Conservation (phyloP, 768 basidiomycete species). For the Suillus subluteus region DNA sequence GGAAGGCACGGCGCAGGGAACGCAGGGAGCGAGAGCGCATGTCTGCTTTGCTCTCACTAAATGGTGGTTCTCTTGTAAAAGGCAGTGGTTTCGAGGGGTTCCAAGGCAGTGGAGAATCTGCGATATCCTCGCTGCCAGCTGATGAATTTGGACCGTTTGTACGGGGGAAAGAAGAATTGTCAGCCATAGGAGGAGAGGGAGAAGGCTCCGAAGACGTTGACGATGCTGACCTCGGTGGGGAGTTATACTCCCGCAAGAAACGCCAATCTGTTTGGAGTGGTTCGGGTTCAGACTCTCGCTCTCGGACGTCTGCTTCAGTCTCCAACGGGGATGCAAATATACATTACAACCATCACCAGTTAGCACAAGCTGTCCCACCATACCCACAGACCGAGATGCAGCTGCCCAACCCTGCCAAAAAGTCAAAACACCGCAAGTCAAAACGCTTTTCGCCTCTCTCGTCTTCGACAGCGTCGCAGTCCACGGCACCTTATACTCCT, state of each 20-base stretch:
- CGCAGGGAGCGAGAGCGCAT: conserved; percentile 47
- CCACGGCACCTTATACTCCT: conserved; percentile 48
- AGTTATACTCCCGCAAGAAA: conserved; percentile 49
- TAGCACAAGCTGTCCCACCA: conserved; percentile 27
- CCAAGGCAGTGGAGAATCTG: conserved; percentile 50
- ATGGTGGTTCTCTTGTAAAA: conserved; percentile 27
- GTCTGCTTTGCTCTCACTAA: conserved; percentile 35
- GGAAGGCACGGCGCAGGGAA: conserved; percentile 48
- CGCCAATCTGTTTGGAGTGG: conserved; percentile 37
- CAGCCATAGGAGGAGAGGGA: conserved; percentile 2
- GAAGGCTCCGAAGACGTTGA: conserved; percentile 38
- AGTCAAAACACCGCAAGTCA: conserved; percentile 24
- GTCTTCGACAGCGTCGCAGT: conserved; percentile 47
- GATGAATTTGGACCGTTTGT: conserved; percentile 35
- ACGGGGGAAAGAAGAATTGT: conserved; percentile 16
- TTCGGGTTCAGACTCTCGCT: conserved; percentile 59
- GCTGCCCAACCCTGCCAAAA: conserved; percentile 22
- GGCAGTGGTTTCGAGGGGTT: conserved; percentile 65
- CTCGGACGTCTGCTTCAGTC: conserved; percentile 58
- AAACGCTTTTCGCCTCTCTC: conserved; percentile 40
- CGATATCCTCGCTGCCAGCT: background rate
- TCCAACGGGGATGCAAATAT: conserved; percentile 31
- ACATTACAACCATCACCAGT: conserved; percentile 30
- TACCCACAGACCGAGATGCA: conserved; percentile 35
- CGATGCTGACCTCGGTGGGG: conserved; percentile 66